Evolutionary conservation across 192 early-diverging fungal species (phyloP).

Genomic region (Chytriomyces sp.): DNA sequence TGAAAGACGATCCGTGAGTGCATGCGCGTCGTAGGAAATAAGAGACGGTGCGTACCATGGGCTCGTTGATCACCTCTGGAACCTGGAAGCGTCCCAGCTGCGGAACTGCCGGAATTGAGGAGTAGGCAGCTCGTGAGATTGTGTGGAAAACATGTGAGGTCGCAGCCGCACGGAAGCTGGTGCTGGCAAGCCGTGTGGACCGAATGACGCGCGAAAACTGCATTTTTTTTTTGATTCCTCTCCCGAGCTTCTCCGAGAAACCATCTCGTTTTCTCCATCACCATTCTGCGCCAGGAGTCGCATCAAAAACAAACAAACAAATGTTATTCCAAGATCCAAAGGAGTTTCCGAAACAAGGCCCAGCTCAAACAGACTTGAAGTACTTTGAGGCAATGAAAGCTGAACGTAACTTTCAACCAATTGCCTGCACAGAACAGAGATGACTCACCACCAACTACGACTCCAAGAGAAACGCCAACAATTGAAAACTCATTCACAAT

Average conservation of each 20-base stretch:
- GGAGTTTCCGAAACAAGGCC: neutral
- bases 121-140: neutral
- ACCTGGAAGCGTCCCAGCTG: constrained; percentile 79
- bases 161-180: neutral
- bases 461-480: constrained; percentile 17
- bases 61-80: constrained; percentile 85
- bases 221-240: neutral
- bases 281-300: no score
- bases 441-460: constrained; percentile 9
- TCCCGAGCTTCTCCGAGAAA: no score
- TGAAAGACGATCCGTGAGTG: neutral
- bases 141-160: neutral
- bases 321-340: neutral
- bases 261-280: no score
- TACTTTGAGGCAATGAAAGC: neutral
- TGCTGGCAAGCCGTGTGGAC: neutral
- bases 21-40: neutral
- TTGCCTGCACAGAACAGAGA: neutral
- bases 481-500: constrained; percentile 20
- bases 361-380: neutral
- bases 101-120: constrained; percentile 39
- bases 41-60: constrained; percentile 57
- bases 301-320: neutral
- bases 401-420: neutral
- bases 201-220: neutral